Evolutionary conservation across 2,329 filamentous ascomycete genomes (phyloP), one percentile per base, ranked within the genome.

Genomic region (Colletotrichum tropicicola): DNA sequence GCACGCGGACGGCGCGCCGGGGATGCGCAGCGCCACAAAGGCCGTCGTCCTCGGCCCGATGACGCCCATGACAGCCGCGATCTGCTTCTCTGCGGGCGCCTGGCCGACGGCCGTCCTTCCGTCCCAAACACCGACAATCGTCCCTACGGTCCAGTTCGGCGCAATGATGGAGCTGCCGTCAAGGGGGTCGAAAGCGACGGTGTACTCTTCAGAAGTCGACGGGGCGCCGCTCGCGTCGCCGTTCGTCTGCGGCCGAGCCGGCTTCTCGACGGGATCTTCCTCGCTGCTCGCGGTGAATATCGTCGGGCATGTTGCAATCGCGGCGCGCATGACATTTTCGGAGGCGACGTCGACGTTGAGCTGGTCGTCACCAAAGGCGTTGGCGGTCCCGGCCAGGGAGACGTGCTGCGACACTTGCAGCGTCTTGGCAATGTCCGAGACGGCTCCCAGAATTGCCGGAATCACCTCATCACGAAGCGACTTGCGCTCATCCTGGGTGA

Each of bases 91-190:
- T 0, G 73, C 68, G 0, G 85, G 82, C 1, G 65, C 55, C 53
- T 79, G 78, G 3, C 70, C 67, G 1, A 88, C 75, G 0, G 84
- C 82, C 0, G 82, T 79, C 0, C 68, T 37, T 3, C 84, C 84
- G 28, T 83, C 80, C 85, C 88, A 90, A 39, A 90, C 74, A 7
- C 87, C 87, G 15, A 89, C 75, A 65, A 90, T 90, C 48, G 86
- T 83, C 21, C 85, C 85, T 8, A 88, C 85, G 1, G 83, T 80
- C 85, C 85, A 88, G 70, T 87, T 87, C 1, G 85, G 79, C 0
- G 79, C 83, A 44, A 88, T 86, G 69, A 88, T 87, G 66, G 85
- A 89, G 73, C 84, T 87, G 10, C 88, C 88, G 68, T 90, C 88
- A 0, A 90, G 81, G 0, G 88, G 88, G 68, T 90, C 88, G 68